A percentile compares a stretch with the other conserved stretches of the same genome.
These are phyloP conservation scores for Pleoardoris graminearum DNA, from an alignment of 2,329 filamentous ascomycete genomes.

Conservation along the genomic window DNA sequence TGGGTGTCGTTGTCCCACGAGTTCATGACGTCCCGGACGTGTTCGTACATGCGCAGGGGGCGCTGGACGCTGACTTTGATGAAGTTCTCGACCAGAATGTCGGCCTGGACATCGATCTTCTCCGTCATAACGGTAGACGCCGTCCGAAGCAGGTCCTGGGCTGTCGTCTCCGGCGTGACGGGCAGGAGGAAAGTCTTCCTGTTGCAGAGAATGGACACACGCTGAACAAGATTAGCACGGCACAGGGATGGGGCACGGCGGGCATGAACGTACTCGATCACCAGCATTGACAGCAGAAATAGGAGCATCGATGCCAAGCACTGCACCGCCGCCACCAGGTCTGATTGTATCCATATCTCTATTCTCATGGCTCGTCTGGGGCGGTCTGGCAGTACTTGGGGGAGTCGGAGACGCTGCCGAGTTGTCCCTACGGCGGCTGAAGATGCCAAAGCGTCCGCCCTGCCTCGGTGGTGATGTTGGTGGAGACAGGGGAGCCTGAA, in stretches of 20 bases:
- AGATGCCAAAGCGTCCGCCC: conserved; percentile 36
- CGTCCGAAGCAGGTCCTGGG: conserved; percentile 71
- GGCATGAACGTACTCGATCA: conserved; percentile 64
- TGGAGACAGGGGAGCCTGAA: conserved; percentile 21
- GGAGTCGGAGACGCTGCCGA: conserved; percentile 26
- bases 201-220: conserved; percentile 73
- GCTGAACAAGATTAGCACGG: conserved; percentile 48
- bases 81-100: conserved; percentile 79
- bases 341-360: conserved; percentile 42
- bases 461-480: conserved; percentile 37
- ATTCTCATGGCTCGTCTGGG: conserved; percentile 29
- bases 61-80: conserved; percentile 76
- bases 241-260: neutral
- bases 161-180: conserved; percentile 73
- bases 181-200: conserved; percentile 71
- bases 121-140: conserved; percentile 67
- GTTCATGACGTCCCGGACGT: conserved; percentile 83
- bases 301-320: conserved; percentile 71
- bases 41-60: conserved; percentile 82
- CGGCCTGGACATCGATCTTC: conserved; percentile 64
- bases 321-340: conserved; percentile 51
- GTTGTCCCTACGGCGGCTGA: conserved; percentile 41
- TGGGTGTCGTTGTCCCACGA: conserved; percentile 86
- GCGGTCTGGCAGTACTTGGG: conserved; percentile 20
- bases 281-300: conserved; percentile 79